A percentile compares a stretch with the other conserved stretches of the same genome.
Conservation (phyloP, 2,329 filamentous ascomycete genomes). For the Ophiocordyceps robertsii region DNA sequence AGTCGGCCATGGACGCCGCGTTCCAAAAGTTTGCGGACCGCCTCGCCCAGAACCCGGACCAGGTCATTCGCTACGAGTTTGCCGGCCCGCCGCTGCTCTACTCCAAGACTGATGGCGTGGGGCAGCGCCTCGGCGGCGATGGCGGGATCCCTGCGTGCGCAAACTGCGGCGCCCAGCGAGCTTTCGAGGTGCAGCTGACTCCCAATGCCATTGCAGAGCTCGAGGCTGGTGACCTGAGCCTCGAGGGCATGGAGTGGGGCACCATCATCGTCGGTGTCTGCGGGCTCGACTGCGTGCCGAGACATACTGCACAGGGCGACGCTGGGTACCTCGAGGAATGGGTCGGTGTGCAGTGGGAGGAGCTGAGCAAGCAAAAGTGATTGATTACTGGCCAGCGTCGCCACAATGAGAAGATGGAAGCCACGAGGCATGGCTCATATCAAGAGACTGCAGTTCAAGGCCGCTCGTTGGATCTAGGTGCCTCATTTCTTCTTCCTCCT, state of each 20-base stretch:
- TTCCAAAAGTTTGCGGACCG: conserved; percentile 74
- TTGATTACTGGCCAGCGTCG: neutral
- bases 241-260: conserved; percentile 96
- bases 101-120: conserved; percentile 61
- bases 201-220: conserved; percentile 83
- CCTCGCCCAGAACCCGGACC: conserved; percentile 67
- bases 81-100: conserved; percentile 65
- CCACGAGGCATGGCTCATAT: neutral
- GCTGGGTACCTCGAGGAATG: conserved; percentile 85
- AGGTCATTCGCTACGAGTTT: conserved; percentile 72
- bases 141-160: conserved; percentile 59
- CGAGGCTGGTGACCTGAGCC: conserved; percentile 58
- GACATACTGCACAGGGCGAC: conserved; percentile 42
- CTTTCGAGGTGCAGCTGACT: conserved; percentile 86
- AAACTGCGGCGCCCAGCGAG: conserved; percentile 60
- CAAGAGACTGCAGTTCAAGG: neutral
- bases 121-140: conserved; percentile 42
- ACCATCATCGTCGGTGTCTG: conserved; percentile 84
- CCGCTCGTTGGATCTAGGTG: neutral
- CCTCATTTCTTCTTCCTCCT: neutral
- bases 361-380: conserved; percentile 33
- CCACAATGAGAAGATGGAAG: conserved; percentile 3
- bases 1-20: conserved; percentile 58
- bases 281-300: conserved; percentile 58
- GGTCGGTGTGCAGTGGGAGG: conserved; percentile 98